Evolutionary conservation across 139 green algal species (phyloP).

Genomic region (Coelastrella sp.): DNA sequence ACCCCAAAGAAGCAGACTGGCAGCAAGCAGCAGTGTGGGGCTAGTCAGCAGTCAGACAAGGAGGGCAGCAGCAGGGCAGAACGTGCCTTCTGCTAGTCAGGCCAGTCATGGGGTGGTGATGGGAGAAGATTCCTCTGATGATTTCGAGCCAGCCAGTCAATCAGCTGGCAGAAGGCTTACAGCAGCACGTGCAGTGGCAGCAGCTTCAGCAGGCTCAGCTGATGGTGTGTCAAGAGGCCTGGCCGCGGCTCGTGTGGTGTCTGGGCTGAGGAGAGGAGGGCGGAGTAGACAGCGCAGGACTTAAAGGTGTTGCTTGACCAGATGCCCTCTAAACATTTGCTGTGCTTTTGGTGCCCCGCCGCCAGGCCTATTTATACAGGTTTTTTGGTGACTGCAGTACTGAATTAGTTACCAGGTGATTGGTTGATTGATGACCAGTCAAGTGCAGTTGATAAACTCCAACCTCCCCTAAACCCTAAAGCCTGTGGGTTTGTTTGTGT

Average conservation of each 20-base stretch:
- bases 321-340: too few species aligned
- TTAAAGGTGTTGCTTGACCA: background rate
- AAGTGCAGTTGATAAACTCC: too few species aligned
- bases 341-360: too few species aligned
- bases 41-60: background rate
- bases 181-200: slow-evolving; percentile 16
- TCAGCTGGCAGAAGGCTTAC: background rate
- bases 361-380: too few species aligned
- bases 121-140: background rate
- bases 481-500: too few species aligned
- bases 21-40: background rate
- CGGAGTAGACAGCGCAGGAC: background rate
- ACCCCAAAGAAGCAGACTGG: background rate
- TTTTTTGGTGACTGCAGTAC: too few species aligned
- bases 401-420: too few species aligned
- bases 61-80: background rate
- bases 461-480: too few species aligned
- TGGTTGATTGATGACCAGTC: too few species aligned
- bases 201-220: background rate
- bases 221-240: background rate
- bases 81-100: background rate
- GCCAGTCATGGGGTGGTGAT: background rate
- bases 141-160: background rate
- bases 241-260: background rate
- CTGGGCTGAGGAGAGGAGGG: background rate